Evolutionary conservation across 306 rosid genomes (phyloP), one percentile per base, ranked within the genome.

Genomic region (Cucumis sativus): DNA sequence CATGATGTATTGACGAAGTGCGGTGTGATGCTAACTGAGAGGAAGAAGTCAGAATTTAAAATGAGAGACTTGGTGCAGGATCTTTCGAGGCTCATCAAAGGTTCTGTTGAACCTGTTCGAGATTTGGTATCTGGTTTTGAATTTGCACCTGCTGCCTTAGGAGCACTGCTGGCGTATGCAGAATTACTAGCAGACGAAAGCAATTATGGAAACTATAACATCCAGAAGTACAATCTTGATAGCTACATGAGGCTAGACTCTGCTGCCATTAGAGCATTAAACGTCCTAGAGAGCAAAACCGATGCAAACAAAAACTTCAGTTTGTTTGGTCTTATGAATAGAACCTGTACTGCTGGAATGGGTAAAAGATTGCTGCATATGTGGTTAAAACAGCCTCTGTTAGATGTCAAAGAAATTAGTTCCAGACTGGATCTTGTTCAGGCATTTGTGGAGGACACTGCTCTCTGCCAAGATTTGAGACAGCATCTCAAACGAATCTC

Each of bases 331-430:
- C 97, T 92, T 61, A 79, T 95, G 96, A 95, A 95, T 79, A 90
- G 97, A 81, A 95, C 99, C 56, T 95, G 99, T 85, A 90, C 99
- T 15, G 97, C 96, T 80, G 99, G 97, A 82, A 95, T 95, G 99
- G 99, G 99, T 78, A 92, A 95, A 78, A 82, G 99, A 28, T 80
- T 95, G 75, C 80, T 95, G 81, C 95, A 95, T 84, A 88, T 81
- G 97, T 95, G 99, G 99, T 87, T 95, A 58, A 95, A 95, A 66
- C 99, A 95, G 87, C 99, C 99, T 77, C 83, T 95, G 74, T 80
- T 95, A 78, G 90, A 92, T 82, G 96, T 88, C 45, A 56, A 84
- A 33, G 97, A 90, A 80, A 95, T 95, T 73, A 92, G 88, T 86
- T 83, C 76, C 21, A 92, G 99, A 82, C 82, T 95, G 78, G 97